Evolutionary conservation across 139 green algal genomes (phyloP).

Genomic region (Chlorella sorokiniana): DNA sequence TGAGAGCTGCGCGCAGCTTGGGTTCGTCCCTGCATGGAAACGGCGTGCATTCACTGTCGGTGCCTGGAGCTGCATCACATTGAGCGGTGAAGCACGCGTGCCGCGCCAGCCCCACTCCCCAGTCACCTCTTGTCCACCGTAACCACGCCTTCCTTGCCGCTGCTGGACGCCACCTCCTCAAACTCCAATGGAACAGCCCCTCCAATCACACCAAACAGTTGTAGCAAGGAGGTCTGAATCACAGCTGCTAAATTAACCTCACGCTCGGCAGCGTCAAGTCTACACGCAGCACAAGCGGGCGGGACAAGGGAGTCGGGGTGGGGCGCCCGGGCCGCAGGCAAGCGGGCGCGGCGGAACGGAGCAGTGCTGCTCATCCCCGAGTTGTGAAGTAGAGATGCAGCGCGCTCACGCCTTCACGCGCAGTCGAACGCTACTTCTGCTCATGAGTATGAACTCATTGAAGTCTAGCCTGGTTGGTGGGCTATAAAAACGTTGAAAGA

Average conservation of each 20-base stretch:
- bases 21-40: background rate
- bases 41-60: background rate
- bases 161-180: background rate
- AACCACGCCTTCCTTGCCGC: background rate
- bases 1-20: conserved; percentile 3
- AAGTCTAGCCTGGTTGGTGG: too few species aligned
- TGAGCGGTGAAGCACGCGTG: background rate
- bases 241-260: background rate
- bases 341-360: too few species aligned
- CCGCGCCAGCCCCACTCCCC: too few species aligned
- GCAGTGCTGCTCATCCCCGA: too few species aligned
- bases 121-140: conserved; percentile 14
- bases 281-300: too few species aligned
- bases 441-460: too few species aligned
- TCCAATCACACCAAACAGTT: conserved; percentile 6
- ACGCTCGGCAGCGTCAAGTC: too few species aligned
- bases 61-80: background rate
- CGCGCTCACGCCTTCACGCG: background rate
- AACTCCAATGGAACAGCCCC: background rate
- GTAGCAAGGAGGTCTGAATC: background rate
- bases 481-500: too few species aligned
- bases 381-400: too few species aligned
- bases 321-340: too few species aligned
- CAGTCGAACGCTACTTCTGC: background rate
- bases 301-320: too few species aligned